Base-by-base conservation (phyloP, 108 stramenopile species). In the Chaetoceros tenuissimus region DNA sequence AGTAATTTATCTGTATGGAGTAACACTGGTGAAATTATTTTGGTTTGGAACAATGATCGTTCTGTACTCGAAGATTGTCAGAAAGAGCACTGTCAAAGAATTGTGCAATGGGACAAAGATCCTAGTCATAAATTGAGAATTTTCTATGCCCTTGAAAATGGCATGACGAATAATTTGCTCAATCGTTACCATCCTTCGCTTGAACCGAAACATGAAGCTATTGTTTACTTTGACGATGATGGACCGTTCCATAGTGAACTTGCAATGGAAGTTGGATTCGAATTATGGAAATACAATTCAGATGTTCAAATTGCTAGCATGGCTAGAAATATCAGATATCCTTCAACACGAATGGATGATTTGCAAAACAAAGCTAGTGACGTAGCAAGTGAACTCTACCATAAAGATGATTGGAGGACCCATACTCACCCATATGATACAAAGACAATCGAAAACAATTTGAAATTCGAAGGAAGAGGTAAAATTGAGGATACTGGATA, bases 151-250 rank as follows among this genome's bases (percentile, higher is more conserved):
- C 63, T 89, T 10, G 71, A 85, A 51, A 84, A 83, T 19, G 34
- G 34, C 13, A 13, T 40, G 34, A 40, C 34, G 13, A 94, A 89
- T 50, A 85, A 87, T 68, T 57, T 94, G 25, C 69, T 94, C 53
- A 94, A 94, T 74, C 77, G 92, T 25, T 94, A 94, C 60, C 85
- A 89, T 74, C 92, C 92, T 16, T 23, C 59, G n/a, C 51, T 94
- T 7, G 30, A 74, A n/a, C 73, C 84, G 3, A 69, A 70, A 50
- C 82, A 84, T 46, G 85, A 94, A 65, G 87, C 88, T 13, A 71
- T 94, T 19, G 67, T 94, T 69, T 94, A 87, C 51, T 89, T 87
- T 53, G 92, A 94, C 48, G 92, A 94, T 59, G 92, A 94, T 63
- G 92, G 92, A 26, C 92, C 92, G 1, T 94, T 94, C 58, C 87